phyloP scores from a whole-genome alignment of 345 rosid genomes.

The Hypericum androsaemum region DNA sequence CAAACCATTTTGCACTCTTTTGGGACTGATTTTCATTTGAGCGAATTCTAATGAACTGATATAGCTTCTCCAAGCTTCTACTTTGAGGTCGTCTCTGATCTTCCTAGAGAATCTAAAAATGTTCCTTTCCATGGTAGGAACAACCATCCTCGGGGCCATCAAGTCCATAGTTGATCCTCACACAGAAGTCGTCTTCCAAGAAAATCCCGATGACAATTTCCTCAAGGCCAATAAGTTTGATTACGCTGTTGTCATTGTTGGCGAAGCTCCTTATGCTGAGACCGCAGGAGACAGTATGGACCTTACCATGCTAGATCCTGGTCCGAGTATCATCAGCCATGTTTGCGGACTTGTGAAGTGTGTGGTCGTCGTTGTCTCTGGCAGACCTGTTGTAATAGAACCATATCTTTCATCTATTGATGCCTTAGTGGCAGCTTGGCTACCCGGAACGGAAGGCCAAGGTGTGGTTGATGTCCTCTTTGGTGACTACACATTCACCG shows the following conservation, averaged over 20 bases:
- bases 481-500: slow-evolving; percentile 5
- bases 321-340: neutral
- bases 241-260: slow-evolving; percentile 2
- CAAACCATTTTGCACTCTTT: too few relatives aligned
- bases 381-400: neutral
- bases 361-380: neutral
- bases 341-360: slow-evolving; percentile 1
- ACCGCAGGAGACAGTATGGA: neutral
- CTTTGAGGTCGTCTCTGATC: too few relatives aligned
- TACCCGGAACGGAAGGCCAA: slow-evolving; percentile 1
- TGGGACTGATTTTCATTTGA: too few relatives aligned
- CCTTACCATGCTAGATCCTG: neutral
- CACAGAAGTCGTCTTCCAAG: neutral
- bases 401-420: neutral
- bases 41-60: too few relatives aligned
- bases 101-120: too few relatives aligned
- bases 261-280: neutral
- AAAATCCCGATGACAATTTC: neutral
- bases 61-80: too few relatives aligned
- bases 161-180: neutral
- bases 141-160: neutral
- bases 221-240: neutral
- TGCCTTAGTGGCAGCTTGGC: slow-evolving; percentile 4
- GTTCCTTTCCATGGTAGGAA: neutral
- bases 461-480: slow-evolving; percentile 3